These are phyloP conservation scores for Ascoidea tarda DNA, from an alignment of 805 yeast species.

Conservation along the genomic window DNA sequence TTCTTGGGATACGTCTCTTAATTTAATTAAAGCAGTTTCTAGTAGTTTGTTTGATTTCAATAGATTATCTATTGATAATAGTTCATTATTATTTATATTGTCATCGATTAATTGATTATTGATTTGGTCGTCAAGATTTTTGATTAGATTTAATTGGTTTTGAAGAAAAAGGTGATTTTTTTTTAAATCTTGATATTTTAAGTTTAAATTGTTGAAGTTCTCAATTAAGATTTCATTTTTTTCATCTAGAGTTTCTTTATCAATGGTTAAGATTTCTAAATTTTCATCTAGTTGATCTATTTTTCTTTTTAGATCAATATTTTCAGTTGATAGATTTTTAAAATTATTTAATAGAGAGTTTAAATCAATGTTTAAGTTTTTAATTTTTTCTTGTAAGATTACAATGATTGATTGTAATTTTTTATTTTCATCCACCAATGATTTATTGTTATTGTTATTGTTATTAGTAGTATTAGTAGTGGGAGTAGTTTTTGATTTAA, in stretches of 20 bases:
- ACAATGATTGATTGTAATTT: conserved; percentile 21
- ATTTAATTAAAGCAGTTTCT: conserved; percentile 25
- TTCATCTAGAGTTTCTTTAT: conserved; percentile 27
- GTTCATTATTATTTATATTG: conserved; percentile 4
- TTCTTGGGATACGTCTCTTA: conserved; percentile 17
- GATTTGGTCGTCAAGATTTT: not conserved
- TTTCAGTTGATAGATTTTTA: conserved; percentile 16
- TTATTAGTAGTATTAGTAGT: too few relatives aligned
- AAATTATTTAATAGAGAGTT: conserved; percentile 15
- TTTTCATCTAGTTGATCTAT: conserved; percentile 14
- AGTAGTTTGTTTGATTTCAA: conserved; percentile 21
- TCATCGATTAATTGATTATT: conserved; percentile 3
- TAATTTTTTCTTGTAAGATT: conserved; percentile 32
- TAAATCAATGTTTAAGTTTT: conserved; percentile 18
- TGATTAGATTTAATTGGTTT: conserved; percentile 20
- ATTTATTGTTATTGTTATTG: too few relatives aligned
- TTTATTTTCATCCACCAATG: not conserved
- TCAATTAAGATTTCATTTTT: conserved; percentile 18
- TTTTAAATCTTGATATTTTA: conserved; percentile 18
- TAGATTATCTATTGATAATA: conserved; percentile 6
- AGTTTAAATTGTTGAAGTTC: conserved; percentile 17
- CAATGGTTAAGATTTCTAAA: conserved; percentile 23
- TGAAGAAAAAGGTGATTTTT: conserved; percentile 19
- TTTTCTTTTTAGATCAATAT: conserved; percentile 15
- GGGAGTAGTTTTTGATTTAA: too few relatives aligned